Percentiles rank a stretch among this genome's conserved stretches.
phyloP scores from a whole-genome alignment of 169 alveolate species.

The Toxoplasma gondii region DNA sequence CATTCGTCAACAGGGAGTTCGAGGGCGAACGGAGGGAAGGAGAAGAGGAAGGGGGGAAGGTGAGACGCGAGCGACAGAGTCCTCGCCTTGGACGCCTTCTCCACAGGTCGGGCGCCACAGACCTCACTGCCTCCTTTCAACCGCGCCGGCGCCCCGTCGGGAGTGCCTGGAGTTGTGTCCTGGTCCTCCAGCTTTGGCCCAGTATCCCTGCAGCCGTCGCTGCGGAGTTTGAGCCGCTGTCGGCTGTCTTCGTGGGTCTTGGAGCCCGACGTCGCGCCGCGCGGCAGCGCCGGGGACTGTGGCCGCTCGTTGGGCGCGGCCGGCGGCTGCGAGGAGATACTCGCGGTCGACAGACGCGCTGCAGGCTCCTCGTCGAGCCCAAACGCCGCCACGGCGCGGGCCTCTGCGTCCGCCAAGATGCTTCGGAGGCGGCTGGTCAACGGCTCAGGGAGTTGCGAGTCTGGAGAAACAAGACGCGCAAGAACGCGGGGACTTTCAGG shows the following conservation, averaged over 20 bases:
- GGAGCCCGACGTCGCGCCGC: background rate
- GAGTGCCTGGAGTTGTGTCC: background rate
- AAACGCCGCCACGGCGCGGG: conserved; percentile 40
- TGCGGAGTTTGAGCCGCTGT: background rate
- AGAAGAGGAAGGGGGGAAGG: background rate
- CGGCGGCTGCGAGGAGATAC: background rate
- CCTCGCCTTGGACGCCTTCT: background rate
- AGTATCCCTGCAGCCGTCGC: background rate
- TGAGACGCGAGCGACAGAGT: background rate
- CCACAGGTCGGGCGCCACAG: background rate
- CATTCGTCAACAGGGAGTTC: conserved; percentile 32
- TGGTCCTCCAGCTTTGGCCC: background rate
- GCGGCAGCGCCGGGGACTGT: background rate
- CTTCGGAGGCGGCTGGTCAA: conserved; percentile 2
- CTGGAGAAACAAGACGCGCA: background rate
- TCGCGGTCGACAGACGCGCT: background rate
- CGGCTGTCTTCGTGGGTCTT: background rate
- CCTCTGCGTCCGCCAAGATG: conserved; percentile 11
- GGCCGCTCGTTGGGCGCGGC: background rate
- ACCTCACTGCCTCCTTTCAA: background rate
- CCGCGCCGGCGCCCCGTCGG: background rate
- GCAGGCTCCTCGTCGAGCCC: background rate
- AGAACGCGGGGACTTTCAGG: background rate
- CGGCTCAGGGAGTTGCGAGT: conserved; percentile 29
- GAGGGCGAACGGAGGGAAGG: conserved; percentile 28